Conservation (phyloP, 495 filamentous ascomycete genomes). For the Coniosporium apollinis region DNA sequence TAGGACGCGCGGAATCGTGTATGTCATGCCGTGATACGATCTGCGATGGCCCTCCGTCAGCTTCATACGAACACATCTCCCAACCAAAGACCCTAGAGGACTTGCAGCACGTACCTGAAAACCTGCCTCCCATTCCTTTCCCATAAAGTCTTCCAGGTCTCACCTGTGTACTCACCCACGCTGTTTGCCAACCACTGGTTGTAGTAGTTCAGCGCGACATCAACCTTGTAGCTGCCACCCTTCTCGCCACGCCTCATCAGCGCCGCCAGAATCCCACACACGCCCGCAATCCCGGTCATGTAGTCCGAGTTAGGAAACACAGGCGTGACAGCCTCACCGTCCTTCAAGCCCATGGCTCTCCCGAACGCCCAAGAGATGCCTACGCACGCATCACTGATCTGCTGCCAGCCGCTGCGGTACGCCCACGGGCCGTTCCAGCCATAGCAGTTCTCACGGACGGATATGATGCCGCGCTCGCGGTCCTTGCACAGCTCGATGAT, state of each 20-base stretch:
- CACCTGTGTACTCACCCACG: slow-evolving; percentile 14
- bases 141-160: slow-evolving; percentile 21
- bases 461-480: slow-evolving; percentile 30
- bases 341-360: slow-evolving; percentile 21
- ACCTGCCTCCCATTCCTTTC: slow-evolving; percentile 16
- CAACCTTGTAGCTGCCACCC: slow-evolving; percentile 19
- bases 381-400: slow-evolving; percentile 32
- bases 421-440: slow-evolving; percentile 38
- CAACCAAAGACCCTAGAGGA: no score
- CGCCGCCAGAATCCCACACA: slow-evolving; percentile 14
- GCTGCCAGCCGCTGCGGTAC: slow-evolving; percentile 37
- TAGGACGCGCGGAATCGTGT: slow-evolving; percentile 14
- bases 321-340: slow-evolving; percentile 23
- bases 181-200: slow-evolving; percentile 22
- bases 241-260: slow-evolving; percentile 14
- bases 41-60: no score
- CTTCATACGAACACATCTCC: no score
- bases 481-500: slow-evolving; percentile 33
- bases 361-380: slow-evolving; percentile 21
- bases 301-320: slow-evolving; percentile 24
- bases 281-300: slow-evolving; percentile 17
- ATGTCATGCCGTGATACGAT: slow-evolving; percentile 18
- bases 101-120: slow-evolving; percentile 19
- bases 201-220: slow-evolving; percentile 23
- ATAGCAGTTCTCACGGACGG: slow-evolving; percentile 40